Base-by-base conservation (phyloP, 495 filamentous ascomycete species). In the Penicillium lividum region DNA sequence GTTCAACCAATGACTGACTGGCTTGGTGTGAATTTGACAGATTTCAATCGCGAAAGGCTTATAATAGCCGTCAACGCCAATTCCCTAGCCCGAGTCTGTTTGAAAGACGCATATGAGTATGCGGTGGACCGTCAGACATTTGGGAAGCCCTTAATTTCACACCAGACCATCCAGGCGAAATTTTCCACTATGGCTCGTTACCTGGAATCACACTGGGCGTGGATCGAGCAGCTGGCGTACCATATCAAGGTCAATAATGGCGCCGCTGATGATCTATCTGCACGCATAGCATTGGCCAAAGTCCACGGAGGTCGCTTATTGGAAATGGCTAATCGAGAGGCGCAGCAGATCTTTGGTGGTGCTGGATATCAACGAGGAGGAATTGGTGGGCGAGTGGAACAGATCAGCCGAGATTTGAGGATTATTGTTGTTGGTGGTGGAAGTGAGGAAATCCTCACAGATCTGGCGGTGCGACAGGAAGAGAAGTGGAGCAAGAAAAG, bases 311-410 rank as follows among this genome's bases (percentile, higher is more conserved):
- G 22, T 22, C 22, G 22, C 2, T 22, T 22, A 22, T 22, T 22
- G 22, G 82, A 85, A 65, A 70, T 71, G 62, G 76, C 76, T 10
- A 75, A 73, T 45, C 64, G 81, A 5, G 81, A 84, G 59, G 74
- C 81, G 0, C 80, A 83, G 72, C 81, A 84, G 60, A 70, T 83
- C 13, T 71, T 84, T 64, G 81, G 82, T 18, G 81, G 81, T 6
- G 67, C 75, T 27, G 81, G 81, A 11, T 81, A 80, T 54, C 71
- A 74, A 46, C 73, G 70, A 40, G 68, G 67, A 42, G 77, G 78
- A 0, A 71, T 69, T 28, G 79, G 79, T 0, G 67, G 69, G 16
- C 56, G 68, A 5, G 73, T 82, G 25, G 80, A 82, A 66, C 80
- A 83, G 62, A 76, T 83, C 45, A 78, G 73, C 56, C 65, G 80